Base-by-base conservation (phyloP, 169 alveolate species). In the Amoebophrya sp. region DNA sequence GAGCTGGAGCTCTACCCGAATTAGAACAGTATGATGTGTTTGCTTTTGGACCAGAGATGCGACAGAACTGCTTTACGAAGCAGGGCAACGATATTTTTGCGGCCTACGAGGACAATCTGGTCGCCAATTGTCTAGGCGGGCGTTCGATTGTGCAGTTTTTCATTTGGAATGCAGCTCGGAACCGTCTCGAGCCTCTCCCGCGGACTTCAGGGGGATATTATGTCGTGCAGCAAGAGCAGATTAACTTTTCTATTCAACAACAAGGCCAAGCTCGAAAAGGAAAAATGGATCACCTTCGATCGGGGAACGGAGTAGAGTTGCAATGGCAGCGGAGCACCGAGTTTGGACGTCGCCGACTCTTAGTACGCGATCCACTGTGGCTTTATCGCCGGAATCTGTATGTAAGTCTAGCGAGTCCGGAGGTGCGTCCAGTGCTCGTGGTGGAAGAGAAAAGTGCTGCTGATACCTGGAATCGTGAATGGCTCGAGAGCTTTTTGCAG, bases 11-110 rank as follows among this genome's bases (percentile, higher is more conserved):
- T n/a, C n/a, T n/a, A n/a, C n/a, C n/a, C n/a, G n/a, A n/a, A n/a
- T n/a, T n/a, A n/a, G 65, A 47, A 47, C 65, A 6, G 6, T 47
- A 47, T 18, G 65, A 18, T 18, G 18, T 47, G 6, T 47, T 47
- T 18, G 65, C 6, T 12, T 18, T 47, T 47, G 6, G 29, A 12
- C 29, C 18, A 6, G 65, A 18, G 29, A 6, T 65, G 83, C 83
- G 83, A 1, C 39, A 65, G 83, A 65, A 65, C 83, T 65, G 83
- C 83, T 65, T 65, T 36, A 65, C 83, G 83, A 65, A 65, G 83
- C 83, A 65, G 83, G 83, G 83, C 18, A 65, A 65, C 33, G 36
- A 65, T 36, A 65, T 65, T 36, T 65, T 29, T 29, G 83, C 83
- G 36, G 83, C 39, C 36, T 65, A 65, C 83, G 83, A 65, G n/a